Percentiles rank a stretch among this genome's conserved stretches.
These are phyloP conservation scores for Cladophialophora psammophila DNA, from an alignment of 2,329 filamentous ascomycete genomes.

Conservation along the genomic window DNA sequence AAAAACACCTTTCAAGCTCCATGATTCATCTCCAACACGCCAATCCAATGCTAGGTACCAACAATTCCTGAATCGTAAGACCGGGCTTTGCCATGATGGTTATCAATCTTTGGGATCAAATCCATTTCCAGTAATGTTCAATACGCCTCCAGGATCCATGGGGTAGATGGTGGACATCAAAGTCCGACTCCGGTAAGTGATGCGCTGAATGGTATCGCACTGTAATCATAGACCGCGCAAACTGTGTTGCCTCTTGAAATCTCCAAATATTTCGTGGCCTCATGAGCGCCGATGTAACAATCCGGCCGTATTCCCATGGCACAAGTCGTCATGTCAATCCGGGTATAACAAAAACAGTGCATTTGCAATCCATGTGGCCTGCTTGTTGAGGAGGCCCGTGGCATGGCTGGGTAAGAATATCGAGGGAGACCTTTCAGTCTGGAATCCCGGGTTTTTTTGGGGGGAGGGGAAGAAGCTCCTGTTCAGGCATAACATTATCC, in stretches of 20 bases:
- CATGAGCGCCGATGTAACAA: slow-evolving; percentile 30
- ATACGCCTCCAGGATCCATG: slow-evolving; percentile 29
- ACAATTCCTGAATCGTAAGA: slow-evolving; percentile 40
- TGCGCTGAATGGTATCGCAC: slow-evolving; percentile 15
- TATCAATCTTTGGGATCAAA: slow-evolving; percentile 36
- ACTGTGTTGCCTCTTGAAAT: slow-evolving; percentile 23
- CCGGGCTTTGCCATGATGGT: slow-evolving; percentile 42
- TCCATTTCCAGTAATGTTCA: slow-evolving; percentile 26
- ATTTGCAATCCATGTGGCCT: slow-evolving; percentile 14
- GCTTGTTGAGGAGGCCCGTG: slow-evolving; percentile 7
- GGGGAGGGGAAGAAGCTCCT: not conserved
- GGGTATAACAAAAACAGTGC: slow-evolving; percentile 6
- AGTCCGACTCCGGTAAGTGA: slow-evolving; percentile 30
- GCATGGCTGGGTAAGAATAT: slow-evolving; percentile 7
- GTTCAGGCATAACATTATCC: slow-evolving; percentile 18
- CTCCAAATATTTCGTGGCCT: slow-evolving; percentile 29
- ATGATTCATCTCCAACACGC: slow-evolving; percentile 18
- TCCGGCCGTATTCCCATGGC: slow-evolving; percentile 20
- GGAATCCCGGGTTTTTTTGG: not conserved
- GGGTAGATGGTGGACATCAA: slow-evolving; percentile 38
- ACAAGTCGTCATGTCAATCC: slow-evolving; percentile 15
- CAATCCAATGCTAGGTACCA: slow-evolving; percentile 35
- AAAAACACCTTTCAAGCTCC: slow-evolving; percentile 8
- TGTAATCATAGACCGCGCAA: slow-evolving; percentile 14
- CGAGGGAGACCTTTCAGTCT: not conserved